Percentiles rank a stretch among this genome's conserved stretches.
phyloP scores from a whole-genome alignment of 495 filamentous ascomycete genomes.

The Penicillium soppii region DNA sequence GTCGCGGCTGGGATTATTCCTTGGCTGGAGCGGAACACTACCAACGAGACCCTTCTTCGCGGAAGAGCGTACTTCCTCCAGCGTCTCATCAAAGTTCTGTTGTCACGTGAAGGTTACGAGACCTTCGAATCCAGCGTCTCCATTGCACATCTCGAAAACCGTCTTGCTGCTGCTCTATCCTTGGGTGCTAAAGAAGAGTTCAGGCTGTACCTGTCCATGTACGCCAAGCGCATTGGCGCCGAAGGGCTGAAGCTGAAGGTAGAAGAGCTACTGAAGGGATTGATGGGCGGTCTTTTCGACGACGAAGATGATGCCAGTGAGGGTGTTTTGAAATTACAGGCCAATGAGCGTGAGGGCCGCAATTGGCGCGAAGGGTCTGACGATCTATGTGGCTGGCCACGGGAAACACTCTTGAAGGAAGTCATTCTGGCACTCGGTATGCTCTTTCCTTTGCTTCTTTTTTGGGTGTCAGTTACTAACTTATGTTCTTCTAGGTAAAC shows the following conservation, averaged over 20 bases:
- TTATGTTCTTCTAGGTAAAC: constrained; percentile 67
- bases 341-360: constrained; percentile 57
- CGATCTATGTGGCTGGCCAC: constrained; percentile 81
- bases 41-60: constrained; percentile 85
- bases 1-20: constrained; percentile 93
- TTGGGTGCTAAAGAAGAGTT: constrained; percentile 89
- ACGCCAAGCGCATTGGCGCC: constrained; percentile 88
- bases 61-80: constrained; percentile 87
- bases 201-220: constrained; percentile 88
- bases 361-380: constrained; percentile 51
- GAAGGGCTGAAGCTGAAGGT: constrained; percentile 86
- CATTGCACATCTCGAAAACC: constrained; percentile 93
- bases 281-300: constrained; percentile 70
- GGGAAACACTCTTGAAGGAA: constrained; percentile 79
- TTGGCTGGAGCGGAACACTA: constrained; percentile 89
- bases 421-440: constrained; percentile 91
- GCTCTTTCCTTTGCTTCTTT: constrained; percentile 27
- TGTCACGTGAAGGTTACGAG: constrained; percentile 87
- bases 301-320: constrained; percentile 44
- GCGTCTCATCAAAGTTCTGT: constrained; percentile 78
- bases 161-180: constrained; percentile 82
- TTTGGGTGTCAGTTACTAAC: constrained; percentile 27
- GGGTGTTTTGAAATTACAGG: constrained; percentile 48
- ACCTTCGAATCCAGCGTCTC: constrained; percentile 87
- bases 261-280: constrained; percentile 79